phyloP scores from a whole-genome alignment of 306 rosid genomes.

The Quercus ilex region DNA sequence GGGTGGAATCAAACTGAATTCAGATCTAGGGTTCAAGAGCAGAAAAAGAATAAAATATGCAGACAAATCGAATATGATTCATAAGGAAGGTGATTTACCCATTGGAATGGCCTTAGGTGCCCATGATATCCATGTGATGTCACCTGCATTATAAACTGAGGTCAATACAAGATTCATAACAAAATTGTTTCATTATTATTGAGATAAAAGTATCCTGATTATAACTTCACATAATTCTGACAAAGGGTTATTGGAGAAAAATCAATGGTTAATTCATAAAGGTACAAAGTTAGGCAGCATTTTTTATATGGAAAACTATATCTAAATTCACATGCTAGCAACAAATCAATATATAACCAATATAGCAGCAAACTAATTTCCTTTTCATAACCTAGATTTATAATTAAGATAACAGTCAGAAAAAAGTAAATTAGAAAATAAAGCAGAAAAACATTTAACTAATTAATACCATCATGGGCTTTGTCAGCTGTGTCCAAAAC shows the following conservation, averaged over 20 bases:
- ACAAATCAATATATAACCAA: not conserved
- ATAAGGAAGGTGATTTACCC: conserved; percentile 41
- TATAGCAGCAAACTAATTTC: not conserved
- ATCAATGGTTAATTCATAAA: not conserved
- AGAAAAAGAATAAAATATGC: not conserved
- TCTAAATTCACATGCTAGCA: not conserved
- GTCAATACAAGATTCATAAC: conserved; percentile 4
- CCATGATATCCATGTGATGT: conserved; percentile 85
- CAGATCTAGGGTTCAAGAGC: not conserved
- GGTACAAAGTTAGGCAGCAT: not conserved
- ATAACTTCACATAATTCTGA: not conserved
- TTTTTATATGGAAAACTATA: not conserved
- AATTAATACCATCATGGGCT: conserved; percentile 78
- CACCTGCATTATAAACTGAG: conserved; percentile 49
- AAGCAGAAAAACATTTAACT: not conserved
- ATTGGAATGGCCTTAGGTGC: conserved; percentile 59
- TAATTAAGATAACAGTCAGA: not conserved
- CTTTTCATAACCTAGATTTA: not conserved
- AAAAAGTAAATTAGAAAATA: not conserved
- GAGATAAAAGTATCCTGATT: not conserved
- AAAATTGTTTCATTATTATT: not conserved
- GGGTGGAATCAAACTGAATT: not conserved
- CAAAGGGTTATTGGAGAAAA: not conserved
- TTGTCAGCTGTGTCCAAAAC: conserved; percentile 94
- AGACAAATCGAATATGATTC: not conserved